Conservation (phyloP, 345 rosid species). For the Populus pruinosa region DNA sequence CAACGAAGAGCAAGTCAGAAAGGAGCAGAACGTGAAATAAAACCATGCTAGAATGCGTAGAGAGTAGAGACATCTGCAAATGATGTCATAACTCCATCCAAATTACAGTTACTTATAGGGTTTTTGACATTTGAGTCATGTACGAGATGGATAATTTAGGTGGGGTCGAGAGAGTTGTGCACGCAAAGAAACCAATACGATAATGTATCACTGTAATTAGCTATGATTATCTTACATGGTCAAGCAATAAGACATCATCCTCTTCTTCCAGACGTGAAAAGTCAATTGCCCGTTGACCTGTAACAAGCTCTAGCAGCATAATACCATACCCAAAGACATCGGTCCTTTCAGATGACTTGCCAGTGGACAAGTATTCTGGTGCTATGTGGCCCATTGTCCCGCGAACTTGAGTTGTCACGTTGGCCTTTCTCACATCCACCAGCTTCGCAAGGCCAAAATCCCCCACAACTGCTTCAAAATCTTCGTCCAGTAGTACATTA, state of each 20-base stretch:
- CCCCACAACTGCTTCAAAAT: conserved; percentile 96
- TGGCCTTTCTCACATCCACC: conserved; percentile 82
- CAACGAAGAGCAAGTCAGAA: neutral
- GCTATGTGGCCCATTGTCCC: conserved; percentile 99
- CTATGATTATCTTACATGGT: conserved; percentile 56
- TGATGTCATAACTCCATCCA: neutral
- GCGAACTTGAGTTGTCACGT: conserved; percentile 95
- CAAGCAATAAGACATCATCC: conserved; percentile 88
- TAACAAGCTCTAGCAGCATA: conserved; percentile 94
- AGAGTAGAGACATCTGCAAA: neutral
- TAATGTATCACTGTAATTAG: neutral
- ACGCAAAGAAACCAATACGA: conserved; percentile 4
- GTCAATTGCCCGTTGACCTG: conserved; percentile 98
- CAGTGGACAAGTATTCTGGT: conserved; percentile 92
- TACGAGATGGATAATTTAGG: neutral
- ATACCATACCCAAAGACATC: conserved; percentile 98
- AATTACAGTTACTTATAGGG: neutral
- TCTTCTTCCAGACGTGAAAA: conserved; percentile 96
- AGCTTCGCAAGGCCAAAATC: conserved; percentile 95
- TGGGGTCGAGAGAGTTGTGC: neutral
- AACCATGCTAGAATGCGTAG: neutral
- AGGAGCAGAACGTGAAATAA: neutral
- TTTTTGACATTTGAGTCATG: neutral
- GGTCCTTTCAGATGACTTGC: conserved; percentile 91
- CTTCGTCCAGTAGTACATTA: conserved; percentile 83